phyloP scores from a whole-genome alignment of 495 filamentous ascomycete genomes.

The Neurospora discreta region DNA sequence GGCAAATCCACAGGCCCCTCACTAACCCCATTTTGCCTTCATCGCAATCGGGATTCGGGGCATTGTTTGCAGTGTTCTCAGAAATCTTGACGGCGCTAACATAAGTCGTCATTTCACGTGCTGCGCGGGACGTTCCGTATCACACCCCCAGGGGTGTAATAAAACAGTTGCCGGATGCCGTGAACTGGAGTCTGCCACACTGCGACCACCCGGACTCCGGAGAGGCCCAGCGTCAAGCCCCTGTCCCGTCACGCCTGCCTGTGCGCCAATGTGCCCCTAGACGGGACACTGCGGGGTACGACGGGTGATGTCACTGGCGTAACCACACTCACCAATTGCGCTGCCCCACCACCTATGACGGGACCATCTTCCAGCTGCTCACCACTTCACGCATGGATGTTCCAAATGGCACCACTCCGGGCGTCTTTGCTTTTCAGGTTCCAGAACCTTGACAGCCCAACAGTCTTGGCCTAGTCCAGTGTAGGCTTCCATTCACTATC shows the following conservation, averaged over 20 bases:
- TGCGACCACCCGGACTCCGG: not conserved
- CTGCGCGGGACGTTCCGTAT: not conserved
- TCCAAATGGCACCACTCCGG: not conserved
- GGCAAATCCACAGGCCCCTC: not conserved
- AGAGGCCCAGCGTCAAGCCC: not conserved
- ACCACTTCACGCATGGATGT: not conserved
- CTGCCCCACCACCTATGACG: not conserved
- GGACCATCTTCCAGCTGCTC: not conserved
- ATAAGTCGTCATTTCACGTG: constrained; percentile 25
- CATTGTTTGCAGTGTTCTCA: not conserved
- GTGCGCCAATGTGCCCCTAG: not conserved
- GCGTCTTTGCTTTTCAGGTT: not conserved
- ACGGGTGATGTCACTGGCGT: not conserved
- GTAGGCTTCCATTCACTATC: not conserved
- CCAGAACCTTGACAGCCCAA: not conserved
- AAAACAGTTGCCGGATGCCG: not conserved
- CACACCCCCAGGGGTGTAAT: not conserved
- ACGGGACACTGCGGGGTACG: not conserved
- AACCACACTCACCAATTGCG: not conserved
- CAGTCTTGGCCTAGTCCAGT: not conserved
- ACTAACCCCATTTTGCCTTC: not conserved
- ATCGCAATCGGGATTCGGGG: not conserved
- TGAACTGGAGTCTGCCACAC: not conserved
- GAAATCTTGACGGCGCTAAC: not conserved
- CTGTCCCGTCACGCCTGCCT: not conserved